Conservation (phyloP, 306 rosid genomes). For the Acacia confusa region DNA sequence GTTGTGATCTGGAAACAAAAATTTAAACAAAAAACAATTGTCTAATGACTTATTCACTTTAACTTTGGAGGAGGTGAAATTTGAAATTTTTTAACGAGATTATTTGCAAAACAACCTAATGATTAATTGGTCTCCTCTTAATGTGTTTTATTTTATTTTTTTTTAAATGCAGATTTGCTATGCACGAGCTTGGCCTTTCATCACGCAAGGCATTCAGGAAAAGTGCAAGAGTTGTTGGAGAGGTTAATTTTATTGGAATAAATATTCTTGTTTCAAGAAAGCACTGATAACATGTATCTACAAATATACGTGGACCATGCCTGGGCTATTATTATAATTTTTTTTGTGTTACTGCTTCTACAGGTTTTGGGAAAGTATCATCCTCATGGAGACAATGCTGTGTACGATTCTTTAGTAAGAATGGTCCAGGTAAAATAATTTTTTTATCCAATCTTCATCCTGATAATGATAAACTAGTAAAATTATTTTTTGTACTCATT, state of each 20-base stretch:
- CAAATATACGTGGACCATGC: conserved; percentile 13
- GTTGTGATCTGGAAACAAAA: not conserved
- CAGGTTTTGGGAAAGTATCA: conserved; percentile 96
- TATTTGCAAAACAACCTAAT: conserved; percentile 27
- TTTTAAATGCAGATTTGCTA: conserved; percentile 68
- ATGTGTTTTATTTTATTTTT: conserved; percentile 26
- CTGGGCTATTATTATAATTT: not conserved
- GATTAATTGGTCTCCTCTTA: not conserved
- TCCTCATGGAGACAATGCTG: conserved; percentile 96
- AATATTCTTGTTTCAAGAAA: conserved; percentile 14
- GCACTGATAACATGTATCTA: conserved; percentile 10
- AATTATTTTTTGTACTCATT: not conserved
- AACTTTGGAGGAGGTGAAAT: conserved; percentile 20
- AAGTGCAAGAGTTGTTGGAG: conserved; percentile 99
- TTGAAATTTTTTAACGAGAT: conserved; percentile 10
- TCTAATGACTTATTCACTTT: not conserved
- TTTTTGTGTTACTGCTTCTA: conserved; percentile 31
- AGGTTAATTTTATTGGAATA: conserved; percentile 51
- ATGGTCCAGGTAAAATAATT: conserved; percentile 87
- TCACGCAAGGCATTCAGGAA: conserved; percentile 91
- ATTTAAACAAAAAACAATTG: not conserved
- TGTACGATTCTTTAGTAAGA: conserved; percentile 93
- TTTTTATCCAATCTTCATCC: conserved; percentile 10
- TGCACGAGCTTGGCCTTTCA: conserved; percentile 92
- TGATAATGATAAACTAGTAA: not conserved